phyloP scores from a whole-genome alignment of 805 yeast genomes.

The Candida argentea region DNA sequence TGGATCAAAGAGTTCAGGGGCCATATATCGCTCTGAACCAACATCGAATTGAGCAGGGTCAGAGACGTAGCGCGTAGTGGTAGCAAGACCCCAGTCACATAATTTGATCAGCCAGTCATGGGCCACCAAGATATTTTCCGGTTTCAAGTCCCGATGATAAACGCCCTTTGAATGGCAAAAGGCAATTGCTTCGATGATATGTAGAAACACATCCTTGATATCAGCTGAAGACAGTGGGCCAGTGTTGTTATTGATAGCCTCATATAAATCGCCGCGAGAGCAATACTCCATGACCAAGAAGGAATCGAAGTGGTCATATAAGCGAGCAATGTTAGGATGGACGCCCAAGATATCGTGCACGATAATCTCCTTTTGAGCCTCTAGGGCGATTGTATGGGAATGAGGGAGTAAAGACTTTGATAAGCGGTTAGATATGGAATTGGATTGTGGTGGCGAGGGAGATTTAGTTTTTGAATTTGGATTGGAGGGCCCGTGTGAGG shows the following conservation, averaged over 20 bases:
- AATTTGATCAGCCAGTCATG: slow-evolving; percentile 46
- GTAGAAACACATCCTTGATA: slow-evolving; percentile 44
- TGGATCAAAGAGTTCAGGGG: slow-evolving; percentile 77
- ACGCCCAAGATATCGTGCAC: slow-evolving; percentile 53
- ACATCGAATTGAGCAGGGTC: slow-evolving; percentile 60
- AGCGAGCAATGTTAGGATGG: slow-evolving; percentile 35
- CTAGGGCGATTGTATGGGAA: slow-evolving; percentile 36
- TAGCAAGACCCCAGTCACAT: slow-evolving; percentile 53
- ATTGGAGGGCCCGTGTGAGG: background rate
- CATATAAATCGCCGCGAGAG: slow-evolving; percentile 79
- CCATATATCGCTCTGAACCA: slow-evolving; percentile 90
- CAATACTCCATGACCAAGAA: slow-evolving; percentile 66
- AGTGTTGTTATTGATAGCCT: slow-evolving; percentile 55
- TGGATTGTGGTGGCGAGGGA: background rate
- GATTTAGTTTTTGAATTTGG: background rate
- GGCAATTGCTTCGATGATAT: slow-evolving; percentile 39
- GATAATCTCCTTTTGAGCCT: slow-evolving; percentile 59
- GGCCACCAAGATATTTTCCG: slow-evolving; percentile 16
- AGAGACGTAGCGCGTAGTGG: slow-evolving; percentile 40
- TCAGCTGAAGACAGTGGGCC: slow-evolving; percentile 54
- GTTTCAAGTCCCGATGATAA: slow-evolving; percentile 19
- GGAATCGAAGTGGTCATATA: slow-evolving; percentile 42
- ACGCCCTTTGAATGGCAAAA: slow-evolving; percentile 37
- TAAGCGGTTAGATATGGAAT: slow-evolving; percentile 6
- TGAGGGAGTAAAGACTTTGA: slow-evolving; percentile 17